phyloP scores from a whole-genome alignment of 2,329 filamentous ascomycete genomes.

The Bipolaris zeicola region DNA sequence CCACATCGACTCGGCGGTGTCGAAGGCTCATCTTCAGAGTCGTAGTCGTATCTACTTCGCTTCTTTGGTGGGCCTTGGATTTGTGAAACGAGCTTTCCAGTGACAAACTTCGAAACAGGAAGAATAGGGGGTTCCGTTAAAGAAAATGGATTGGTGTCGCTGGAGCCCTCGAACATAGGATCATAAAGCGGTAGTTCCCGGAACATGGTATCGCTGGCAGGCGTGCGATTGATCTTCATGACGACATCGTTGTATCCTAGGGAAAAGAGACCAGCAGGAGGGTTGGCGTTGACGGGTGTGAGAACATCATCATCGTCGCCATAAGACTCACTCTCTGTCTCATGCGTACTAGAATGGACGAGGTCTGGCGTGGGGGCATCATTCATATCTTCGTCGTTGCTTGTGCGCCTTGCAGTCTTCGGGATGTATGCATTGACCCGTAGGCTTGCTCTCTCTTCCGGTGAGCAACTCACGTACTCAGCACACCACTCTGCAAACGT shows the following conservation, averaged over 20 bases:
- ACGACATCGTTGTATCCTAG: constrained; percentile 82
- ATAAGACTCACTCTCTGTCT: constrained; percentile 48
- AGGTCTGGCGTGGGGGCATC: constrained; percentile 50
- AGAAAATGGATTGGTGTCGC: constrained; percentile 41
- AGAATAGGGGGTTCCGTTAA: constrained; percentile 63
- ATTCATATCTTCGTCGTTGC: constrained; percentile 40
- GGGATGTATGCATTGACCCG: constrained; percentile 65
- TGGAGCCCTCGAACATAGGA: constrained; percentile 38
- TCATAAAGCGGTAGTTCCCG: constrained; percentile 82
- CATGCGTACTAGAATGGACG: constrained; percentile 44
- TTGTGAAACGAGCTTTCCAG: constrained; percentile 76
- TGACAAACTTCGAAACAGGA: constrained; percentile 84
- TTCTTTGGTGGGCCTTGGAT: constrained; percentile 71
- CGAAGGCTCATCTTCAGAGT: constrained; percentile 67
- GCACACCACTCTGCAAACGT: constrained; percentile 83
- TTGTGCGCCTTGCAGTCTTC: constrained; percentile 14
- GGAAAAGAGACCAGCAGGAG: constrained; percentile 79
- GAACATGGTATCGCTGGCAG: constrained; percentile 76
- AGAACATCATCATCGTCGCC: constrained; percentile 49
- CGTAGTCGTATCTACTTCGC: constrained; percentile 81
- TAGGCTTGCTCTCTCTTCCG: constrained; percentile 67
- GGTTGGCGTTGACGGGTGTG: constrained; percentile 55
- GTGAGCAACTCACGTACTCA: constrained; percentile 72
- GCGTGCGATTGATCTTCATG: constrained; percentile 75
- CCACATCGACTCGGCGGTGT: constrained; percentile 46